Evolutionary conservation across 768 basidiomycete genomes (phyloP).

Genomic region (Cubamyces lactineus): DNA sequence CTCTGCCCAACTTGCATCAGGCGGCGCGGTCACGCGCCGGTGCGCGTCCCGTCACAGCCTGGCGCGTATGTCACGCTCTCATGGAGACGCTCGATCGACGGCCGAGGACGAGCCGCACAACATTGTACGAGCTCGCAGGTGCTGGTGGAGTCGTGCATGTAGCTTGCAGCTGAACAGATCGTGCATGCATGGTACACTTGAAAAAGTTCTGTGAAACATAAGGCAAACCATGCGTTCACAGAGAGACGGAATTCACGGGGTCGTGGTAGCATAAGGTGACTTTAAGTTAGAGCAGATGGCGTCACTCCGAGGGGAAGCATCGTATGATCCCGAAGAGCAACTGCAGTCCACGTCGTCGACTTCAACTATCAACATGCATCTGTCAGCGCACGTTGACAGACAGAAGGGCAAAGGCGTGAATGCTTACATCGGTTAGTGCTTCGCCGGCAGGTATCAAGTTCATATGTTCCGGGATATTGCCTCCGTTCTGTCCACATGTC

Average conservation of each 20-base stretch:
- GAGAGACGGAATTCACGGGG: too few species aligned
- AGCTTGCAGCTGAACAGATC: background rate
- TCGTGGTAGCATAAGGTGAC: background rate
- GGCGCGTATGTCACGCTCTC: background rate
- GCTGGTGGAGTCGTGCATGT: background rate
- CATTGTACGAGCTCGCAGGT: background rate
- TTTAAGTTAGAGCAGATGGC: constrained; percentile 18
- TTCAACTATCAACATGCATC: constrained; percentile 45
- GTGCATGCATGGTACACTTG: too few species aligned
- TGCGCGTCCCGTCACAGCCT: background rate
- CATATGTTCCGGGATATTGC: constrained; percentile 72
- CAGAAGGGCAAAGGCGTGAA: background rate
- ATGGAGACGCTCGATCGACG: background rate
- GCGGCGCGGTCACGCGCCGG: constrained; percentile 9
- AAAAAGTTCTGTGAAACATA: background rate
- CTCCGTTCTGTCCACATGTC: constrained; percentile 41
- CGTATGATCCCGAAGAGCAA: constrained; percentile 37
- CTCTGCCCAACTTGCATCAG: constrained; percentile 12
- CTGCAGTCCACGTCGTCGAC: constrained; percentile 53
- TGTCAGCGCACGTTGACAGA: background rate
- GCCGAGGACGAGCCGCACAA: constrained; percentile 8
- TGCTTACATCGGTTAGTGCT: constrained; percentile 61
- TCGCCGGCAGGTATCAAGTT: constrained; percentile 64
- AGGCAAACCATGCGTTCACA: background rate
- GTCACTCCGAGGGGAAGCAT: constrained; percentile 51